These are phyloP conservation scores for Verticillium albo-atrum DNA, from an alignment of 2,329 filamentous ascomycete genomes.

Conservation along the genomic window DNA sequence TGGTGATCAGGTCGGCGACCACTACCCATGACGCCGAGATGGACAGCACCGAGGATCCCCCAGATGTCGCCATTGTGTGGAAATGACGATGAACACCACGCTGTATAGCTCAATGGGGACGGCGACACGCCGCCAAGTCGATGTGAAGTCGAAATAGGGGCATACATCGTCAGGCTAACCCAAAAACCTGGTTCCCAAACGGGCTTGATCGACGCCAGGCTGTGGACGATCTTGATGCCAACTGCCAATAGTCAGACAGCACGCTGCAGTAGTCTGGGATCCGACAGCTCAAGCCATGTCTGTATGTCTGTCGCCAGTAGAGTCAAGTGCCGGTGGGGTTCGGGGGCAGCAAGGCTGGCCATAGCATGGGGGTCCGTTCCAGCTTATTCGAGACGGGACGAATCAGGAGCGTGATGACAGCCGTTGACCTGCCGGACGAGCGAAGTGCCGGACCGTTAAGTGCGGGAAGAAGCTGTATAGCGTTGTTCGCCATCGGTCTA, in stretches of 20 bases:
- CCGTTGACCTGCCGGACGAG: neutral
- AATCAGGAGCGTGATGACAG: neutral
- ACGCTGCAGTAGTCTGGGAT: neutral
- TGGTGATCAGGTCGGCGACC: neutral
- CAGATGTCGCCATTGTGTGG: constrained; percentile 1
- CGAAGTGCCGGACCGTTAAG: neutral
- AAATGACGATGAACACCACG: neutral
- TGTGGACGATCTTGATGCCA: neutral
- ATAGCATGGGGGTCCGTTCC: neutral
- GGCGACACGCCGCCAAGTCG: neutral
- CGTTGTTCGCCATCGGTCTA: neutral
- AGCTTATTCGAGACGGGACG: neutral
- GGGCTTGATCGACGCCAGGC: neutral
- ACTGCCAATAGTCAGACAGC: neutral
- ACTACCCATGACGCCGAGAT: neutral
- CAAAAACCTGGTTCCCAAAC: neutral
- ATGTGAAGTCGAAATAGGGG: neutral
- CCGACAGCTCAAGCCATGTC: neutral
- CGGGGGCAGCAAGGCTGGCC: neutral
- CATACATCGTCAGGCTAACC: neutral
- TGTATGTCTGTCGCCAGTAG: neutral
- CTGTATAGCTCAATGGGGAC: neutral
- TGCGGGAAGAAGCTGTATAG: neutral
- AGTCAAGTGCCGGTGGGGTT: neutral
- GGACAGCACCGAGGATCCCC: neutral